phyloP scores from a whole-genome alignment of 768 basidiomycete species.

The Leccinum arenicola region DNA sequence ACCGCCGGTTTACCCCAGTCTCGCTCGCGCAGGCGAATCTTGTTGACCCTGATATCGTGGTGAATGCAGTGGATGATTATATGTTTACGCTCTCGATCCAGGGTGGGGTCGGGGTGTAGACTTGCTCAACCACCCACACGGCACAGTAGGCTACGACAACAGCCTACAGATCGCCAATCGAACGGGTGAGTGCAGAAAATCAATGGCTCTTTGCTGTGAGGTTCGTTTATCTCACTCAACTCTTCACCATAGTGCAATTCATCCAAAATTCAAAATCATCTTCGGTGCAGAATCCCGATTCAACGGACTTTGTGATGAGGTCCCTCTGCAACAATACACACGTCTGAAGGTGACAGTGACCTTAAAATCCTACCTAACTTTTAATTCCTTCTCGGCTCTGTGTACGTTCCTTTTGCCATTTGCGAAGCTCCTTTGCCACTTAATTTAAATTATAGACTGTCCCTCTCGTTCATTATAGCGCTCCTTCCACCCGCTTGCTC shows the following conservation, averaged over 20 bases:
- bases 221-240: neutral
- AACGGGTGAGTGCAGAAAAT: conserved; percentile 37
- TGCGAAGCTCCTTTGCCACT: too few species aligned
- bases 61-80: conserved; percentile 25
- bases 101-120: conserved; percentile 55
- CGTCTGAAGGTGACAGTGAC: too few species aligned
- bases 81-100: conserved; percentile 51
- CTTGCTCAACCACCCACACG: conserved; percentile 57
- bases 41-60: too few species aligned
- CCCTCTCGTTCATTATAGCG: too few species aligned
- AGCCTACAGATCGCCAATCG: conserved; percentile 35
- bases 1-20: conserved; percentile 48
- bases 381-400: too few species aligned
- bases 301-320: conserved; percentile 46
- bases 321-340: conserved; percentile 36
- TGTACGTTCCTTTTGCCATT: too few species aligned
- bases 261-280: conserved; percentile 39
- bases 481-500: too few species aligned
- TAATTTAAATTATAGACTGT: too few species aligned
- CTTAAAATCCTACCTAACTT: too few species aligned
- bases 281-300: conserved; percentile 34
- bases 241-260: conserved; percentile 37
- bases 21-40: conserved; percentile 35
- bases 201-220: neutral
- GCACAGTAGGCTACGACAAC: conserved; percentile 46